phyloP scores from a whole-genome alignment of 2,329 filamentous ascomycete species.

The Arthrobotrys megalospora region DNA sequence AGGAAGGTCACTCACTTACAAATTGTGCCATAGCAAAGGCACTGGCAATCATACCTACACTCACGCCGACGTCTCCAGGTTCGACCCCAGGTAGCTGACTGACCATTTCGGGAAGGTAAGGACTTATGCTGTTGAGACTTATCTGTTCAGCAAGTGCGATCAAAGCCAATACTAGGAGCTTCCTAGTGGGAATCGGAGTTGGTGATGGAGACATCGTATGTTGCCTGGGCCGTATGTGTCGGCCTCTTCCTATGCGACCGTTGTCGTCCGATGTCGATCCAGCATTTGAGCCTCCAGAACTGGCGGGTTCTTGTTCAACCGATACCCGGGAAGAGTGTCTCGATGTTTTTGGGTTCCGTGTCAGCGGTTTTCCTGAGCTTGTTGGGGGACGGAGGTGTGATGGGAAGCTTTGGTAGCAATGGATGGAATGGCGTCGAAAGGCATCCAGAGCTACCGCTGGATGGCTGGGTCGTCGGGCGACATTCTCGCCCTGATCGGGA shows the following conservation, averaged over 20 bases:
- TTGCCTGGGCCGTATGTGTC: conserved; percentile 14
- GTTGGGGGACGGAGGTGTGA: conserved; percentile 78
- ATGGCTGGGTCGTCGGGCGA: conserved; percentile 32
- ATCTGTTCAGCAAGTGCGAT: conserved; percentile 95
- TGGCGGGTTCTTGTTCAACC: conserved; percentile 63
- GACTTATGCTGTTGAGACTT: conserved; percentile 94
- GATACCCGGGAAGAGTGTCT: conserved; percentile 60
- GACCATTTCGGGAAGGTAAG: conserved; percentile 95
- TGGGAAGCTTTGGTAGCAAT: conserved; percentile 86
- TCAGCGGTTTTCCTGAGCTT: conserved; percentile 44
- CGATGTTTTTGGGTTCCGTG: conserved; percentile 61
- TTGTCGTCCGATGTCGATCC: conserved; percentile 24
- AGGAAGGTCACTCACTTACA: conserved; percentile 69
- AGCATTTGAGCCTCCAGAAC: conserved; percentile 64
- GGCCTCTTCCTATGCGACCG: conserved; percentile 15
- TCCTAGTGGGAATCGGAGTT: conserved; percentile 84
- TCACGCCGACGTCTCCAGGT: conserved; percentile 80
- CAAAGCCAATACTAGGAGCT: conserved; percentile 86
- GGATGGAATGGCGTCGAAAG: conserved; percentile 70
- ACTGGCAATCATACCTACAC: conserved; percentile 90
- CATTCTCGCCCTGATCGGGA: conserved; percentile 23
- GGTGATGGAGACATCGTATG: conserved; percentile 68
- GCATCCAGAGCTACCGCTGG: conserved; percentile 61
- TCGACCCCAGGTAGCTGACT: conserved; percentile 85
- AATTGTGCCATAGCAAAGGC: conserved; percentile 94